Conservation (phyloP, 768 basidiomycete genomes). For the Nidularia sp. region DNA sequence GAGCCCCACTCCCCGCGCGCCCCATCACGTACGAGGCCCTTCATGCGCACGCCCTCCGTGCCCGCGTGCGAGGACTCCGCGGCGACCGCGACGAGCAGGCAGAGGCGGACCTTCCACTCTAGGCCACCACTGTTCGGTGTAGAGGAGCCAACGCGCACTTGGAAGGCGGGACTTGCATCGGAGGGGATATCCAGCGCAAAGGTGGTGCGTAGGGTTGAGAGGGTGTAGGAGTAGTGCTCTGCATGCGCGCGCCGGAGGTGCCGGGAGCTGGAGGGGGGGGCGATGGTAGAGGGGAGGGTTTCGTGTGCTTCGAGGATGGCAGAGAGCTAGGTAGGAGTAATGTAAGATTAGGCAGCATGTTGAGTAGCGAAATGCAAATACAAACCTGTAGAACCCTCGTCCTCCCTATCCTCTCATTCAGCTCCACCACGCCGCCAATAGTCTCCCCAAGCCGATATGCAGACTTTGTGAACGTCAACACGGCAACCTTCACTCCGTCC, state of each 20-base stretch:
- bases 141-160: slow-evolving; percentile 46
- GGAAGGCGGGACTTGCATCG: slow-evolving; percentile 86
- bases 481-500: slow-evolving; percentile 85
- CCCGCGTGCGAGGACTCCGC: slow-evolving; percentile 38
- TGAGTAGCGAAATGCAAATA: slow-evolving; percentile 1
- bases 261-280: slow-evolving; percentile 39
- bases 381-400: slow-evolving; percentile 82
- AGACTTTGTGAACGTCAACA: slow-evolving; percentile 87
- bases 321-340: slow-evolving; percentile 53
- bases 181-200: slow-evolving; percentile 92
- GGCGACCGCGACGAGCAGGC: slow-evolving; percentile 78
- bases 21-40: slow-evolving; percentile 54
- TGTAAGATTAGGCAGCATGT: not conserved
- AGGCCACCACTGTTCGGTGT: slow-evolving; percentile 58
- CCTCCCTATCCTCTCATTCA: slow-evolving; percentile 70
- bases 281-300: slow-evolving; percentile 61
- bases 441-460: slow-evolving; percentile 93
- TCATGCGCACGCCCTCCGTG: slow-evolving; percentile 48
- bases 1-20: slow-evolving; percentile 68
- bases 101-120: slow-evolving; percentile 86
- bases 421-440: slow-evolving; percentile 79
- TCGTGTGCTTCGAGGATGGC: slow-evolving; percentile 91
- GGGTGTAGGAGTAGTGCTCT: slow-evolving; percentile 77
- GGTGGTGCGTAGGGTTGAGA: slow-evolving; percentile 69
- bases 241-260: slow-evolving; percentile 76